Evolutionary conservation across 1,139 yeast genomes (phyloP).

Genomic region (Lodderomyces orthopsilosis): DNA sequence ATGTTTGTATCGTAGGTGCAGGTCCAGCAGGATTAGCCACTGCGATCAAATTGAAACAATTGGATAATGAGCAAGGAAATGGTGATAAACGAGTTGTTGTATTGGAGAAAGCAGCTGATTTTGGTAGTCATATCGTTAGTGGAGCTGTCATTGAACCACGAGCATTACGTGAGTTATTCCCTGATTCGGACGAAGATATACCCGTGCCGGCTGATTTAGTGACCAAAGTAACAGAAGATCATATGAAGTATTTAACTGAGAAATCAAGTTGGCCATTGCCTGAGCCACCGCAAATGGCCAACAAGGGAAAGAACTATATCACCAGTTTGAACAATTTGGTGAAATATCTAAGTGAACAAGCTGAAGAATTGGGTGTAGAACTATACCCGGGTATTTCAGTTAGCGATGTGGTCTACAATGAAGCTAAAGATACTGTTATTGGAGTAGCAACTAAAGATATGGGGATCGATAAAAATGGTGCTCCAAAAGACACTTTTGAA

Average conservation of each 20-base stretch:
- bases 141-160: constrained; percentile 94
- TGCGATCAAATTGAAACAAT: constrained; percentile 82
- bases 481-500: constrained; percentile 78
- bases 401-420: constrained; percentile 67
- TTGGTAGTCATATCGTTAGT: constrained; percentile 87
- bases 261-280: constrained; percentile 68
- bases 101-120: constrained; percentile 86
- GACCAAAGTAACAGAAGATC: constrained; percentile 66
- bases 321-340: constrained; percentile 82
- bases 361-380: constrained; percentile 93
- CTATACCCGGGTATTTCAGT: constrained; percentile 90
- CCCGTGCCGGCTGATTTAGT: constrained; percentile 78
- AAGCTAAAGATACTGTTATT: constrained; percentile 47
- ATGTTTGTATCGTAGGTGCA: constrained; percentile 94
- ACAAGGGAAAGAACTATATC: constrained; percentile 77
- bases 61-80: constrained; percentile 65
- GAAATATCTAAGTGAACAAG: constrained; percentile 78
- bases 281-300: constrained; percentile 89
- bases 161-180: constrained; percentile 81
- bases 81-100: constrained; percentile 82
- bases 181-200: constrained; percentile 57
- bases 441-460: constrained; percentile 95
- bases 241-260: constrained; percentile 64
- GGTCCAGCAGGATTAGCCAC: constrained; percentile 98
- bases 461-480: constrained; percentile 75